phyloP scores from a whole-genome alignment of 495 filamentous ascomycete genomes.

The Aspergillus bridgeri region DNA sequence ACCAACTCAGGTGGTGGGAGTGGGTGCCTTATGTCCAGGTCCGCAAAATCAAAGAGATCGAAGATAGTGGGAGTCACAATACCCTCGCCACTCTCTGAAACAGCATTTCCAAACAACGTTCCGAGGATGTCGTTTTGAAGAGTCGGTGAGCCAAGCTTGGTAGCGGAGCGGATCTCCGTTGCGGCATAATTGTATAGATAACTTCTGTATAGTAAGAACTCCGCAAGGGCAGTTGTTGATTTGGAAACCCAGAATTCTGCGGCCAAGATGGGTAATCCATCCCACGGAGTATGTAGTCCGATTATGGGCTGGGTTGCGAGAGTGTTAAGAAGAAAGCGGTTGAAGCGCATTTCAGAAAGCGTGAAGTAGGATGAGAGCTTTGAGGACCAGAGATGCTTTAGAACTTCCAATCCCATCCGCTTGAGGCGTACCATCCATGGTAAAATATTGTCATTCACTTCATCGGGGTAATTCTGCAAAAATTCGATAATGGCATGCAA shows the following conservation, averaged over 20 bases:
- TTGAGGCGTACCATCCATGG: constrained; percentile 73
- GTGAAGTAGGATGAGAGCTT: constrained; percentile 72
- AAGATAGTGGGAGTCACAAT: constrained; percentile 70
- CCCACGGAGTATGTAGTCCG: constrained; percentile 63
- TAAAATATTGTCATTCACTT: constrained; percentile 56
- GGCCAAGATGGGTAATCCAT: constrained; percentile 50
- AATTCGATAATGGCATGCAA: constrained; percentile 76
- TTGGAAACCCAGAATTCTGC: constrained; percentile 62
- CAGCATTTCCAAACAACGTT: constrained; percentile 71
- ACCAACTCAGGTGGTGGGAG: constrained; percentile 45
- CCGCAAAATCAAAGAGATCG: constrained; percentile 89
- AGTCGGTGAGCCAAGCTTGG: constrained; percentile 64
- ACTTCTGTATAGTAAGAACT: constrained; percentile 72
- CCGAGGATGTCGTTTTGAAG: constrained; percentile 75
- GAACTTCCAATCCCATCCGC: constrained; percentile 68
- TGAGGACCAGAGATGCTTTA: constrained; percentile 79
- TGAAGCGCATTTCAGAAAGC: constrained; percentile 70
- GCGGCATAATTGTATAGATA: constrained; percentile 78
- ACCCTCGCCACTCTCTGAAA: constrained; percentile 57
- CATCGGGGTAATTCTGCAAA: constrained; percentile 58
- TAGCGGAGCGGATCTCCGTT: constrained; percentile 76
- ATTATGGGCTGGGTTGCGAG: constrained; percentile 64
- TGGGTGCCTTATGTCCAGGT: constrained; percentile 57
- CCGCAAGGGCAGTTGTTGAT: constrained; percentile 60
- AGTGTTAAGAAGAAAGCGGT: constrained; percentile 68